Evolutionary conservation across 306 rosid genomes (phyloP).

Genomic region (Quercus variabilis): DNA sequence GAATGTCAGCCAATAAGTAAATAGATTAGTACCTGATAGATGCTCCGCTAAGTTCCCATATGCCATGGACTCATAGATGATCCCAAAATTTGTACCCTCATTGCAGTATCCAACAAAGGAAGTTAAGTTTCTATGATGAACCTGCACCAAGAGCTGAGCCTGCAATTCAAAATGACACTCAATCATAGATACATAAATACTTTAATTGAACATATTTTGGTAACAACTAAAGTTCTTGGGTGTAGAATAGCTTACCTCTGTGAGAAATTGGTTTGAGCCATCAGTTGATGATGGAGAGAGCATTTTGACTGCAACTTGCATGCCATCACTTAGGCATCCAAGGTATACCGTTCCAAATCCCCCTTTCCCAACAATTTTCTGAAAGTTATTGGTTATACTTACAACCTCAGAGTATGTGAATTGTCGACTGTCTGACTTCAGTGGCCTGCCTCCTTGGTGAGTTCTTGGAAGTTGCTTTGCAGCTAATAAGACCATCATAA

Average conservation of each 20-base stretch:
- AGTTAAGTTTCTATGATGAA: conserved; percentile 51
- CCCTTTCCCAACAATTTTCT: conserved; percentile 49
- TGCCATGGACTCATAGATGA: not conserved
- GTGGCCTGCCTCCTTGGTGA: not conserved
- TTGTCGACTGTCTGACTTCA: conserved; percentile 28
- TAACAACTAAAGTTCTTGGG: no score
- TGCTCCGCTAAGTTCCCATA: not conserved
- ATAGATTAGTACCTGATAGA: not conserved
- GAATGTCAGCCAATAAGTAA: not conserved
- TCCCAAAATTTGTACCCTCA: not conserved
- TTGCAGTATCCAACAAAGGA: conserved; percentile 34
- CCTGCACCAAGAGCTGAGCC: conserved; percentile 46
- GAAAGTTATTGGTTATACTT: not conserved
- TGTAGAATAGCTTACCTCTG: conserved; percentile 36
- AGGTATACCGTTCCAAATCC: conserved; percentile 54
- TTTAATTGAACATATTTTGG: no score
- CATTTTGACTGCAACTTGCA: conserved; percentile 62
- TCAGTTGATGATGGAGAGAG: conserved; percentile 33
- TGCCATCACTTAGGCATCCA: conserved; percentile 30
- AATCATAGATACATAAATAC: not conserved
- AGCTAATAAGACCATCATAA: not conserved
- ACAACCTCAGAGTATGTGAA: conserved; percentile 38
- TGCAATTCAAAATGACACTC: conserved; percentile 1
- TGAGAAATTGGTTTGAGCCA: conserved; percentile 42
- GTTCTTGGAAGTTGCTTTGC: not conserved